Evolutionary conservation across 208 protist genomes (phyloP), one percentile per base, ranked within the genome.

Genomic region (Strigomonas culicis): DNA sequence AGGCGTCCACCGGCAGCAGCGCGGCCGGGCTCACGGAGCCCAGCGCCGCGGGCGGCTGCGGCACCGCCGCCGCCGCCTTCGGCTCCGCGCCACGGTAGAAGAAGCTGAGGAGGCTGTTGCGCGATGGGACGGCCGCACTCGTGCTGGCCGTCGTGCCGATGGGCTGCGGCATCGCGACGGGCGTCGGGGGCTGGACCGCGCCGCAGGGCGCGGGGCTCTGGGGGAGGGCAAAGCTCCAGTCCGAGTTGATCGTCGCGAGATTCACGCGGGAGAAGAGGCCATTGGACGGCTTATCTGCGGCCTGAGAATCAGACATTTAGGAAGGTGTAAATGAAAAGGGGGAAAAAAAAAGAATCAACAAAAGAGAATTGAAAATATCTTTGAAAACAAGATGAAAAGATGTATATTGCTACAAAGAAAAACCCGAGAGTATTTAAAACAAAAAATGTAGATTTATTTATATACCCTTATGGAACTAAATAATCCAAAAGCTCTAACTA

Each of bases 21-120:
- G 10, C 43, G 43, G 10, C 3, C 2, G 43, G 43, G 43, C 17
- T 21, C 10, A 49, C 43, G 17, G 43, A 3, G 43, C 28, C 34
- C 7, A 60, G 32, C 15, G 55, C 28, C 21, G 22, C 10, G n/a
- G 55, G 55, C 8, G 55, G 55, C 34, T 46, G 55, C 8, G 55
- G 55, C 11, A 25, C 55, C 7, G 55, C 17, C 10, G 30, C 34
- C 55, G 22, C 32, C 21, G 31, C 4, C 32, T 46, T 60, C 10
- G 25, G 6, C 7, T 10, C 25, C 32, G 55, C 27, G 13, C 32
- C 28, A 36, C 76, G 68, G 52, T 70, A 78, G 61, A 77, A 77
- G 46, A 82, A 56, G 72, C 66, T 70, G 44, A 82, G 67, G 50
- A 78, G 74, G n/a, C 71, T 41, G 65, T 43, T 10, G 71, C 49